These are phyloP conservation scores for Tricholoma furcatifolium DNA, from an alignment of 768 basidiomycete genomes.

Conservation along the genomic window DNA sequence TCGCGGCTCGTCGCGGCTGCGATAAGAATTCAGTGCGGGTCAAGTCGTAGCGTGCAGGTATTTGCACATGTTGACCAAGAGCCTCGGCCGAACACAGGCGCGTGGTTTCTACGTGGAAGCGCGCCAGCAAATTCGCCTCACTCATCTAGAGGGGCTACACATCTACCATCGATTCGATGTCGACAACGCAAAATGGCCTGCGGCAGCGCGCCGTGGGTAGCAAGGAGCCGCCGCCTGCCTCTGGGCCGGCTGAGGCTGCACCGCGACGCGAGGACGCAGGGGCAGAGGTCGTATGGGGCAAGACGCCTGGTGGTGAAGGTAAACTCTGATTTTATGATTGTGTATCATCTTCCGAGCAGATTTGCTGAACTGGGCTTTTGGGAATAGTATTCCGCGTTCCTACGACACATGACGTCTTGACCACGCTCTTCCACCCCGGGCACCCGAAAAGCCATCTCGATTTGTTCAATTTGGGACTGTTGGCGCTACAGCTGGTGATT, in stretches of 20 bases:
- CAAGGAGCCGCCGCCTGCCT: constrained; percentile 5
- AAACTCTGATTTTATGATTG: constrained; percentile 16
- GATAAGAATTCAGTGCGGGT: no score
- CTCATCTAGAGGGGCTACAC: not conserved
- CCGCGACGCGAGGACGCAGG: constrained; percentile 31
- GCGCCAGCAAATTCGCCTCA: constrained; percentile 3
- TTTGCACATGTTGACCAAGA: constrained; percentile 18
- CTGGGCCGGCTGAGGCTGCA: constrained; percentile 6
- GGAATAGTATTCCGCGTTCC: constrained; percentile 85
- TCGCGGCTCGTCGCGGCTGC: no score
- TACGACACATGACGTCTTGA: constrained; percentile 88
- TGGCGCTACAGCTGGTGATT: constrained; percentile 74
- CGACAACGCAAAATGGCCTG: constrained; percentile 26
- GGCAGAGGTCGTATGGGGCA: constrained; percentile 87
- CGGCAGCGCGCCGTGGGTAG: constrained; percentile 29
- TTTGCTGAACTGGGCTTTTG: not conserved
- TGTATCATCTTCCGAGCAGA: constrained; percentile 10
- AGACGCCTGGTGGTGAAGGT: constrained; percentile 83
- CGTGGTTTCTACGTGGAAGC: constrained; percentile 14
- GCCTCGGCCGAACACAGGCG: not conserved
- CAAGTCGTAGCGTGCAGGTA: not conserved
- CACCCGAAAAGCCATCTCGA: constrained; percentile 90
- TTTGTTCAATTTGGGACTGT: constrained; percentile 75
- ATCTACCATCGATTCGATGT: constrained; percentile 18
- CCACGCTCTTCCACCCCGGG: constrained; percentile 77